Percentiles rank a stretch among this genome's conserved stretches.
Conservation (phyloP, 2,329 filamentous ascomycete genomes). For the Mycocentrospora acerina region DNA sequence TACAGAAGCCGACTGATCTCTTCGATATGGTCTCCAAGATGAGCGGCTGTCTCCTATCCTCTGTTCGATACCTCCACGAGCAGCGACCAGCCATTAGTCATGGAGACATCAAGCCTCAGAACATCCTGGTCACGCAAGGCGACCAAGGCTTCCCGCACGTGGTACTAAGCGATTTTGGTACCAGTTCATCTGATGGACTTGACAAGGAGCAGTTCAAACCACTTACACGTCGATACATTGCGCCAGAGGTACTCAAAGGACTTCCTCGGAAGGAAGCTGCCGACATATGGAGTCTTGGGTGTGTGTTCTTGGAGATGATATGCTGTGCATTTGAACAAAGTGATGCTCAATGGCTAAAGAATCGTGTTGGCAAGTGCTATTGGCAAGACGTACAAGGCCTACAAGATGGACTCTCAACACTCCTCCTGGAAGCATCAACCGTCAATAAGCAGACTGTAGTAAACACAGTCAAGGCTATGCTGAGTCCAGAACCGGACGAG, state of each 20-base stretch:
- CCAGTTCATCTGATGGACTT: constrained; percentile 32
- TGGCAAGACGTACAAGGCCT: constrained; percentile 37
- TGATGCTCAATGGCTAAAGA: constrained; percentile 26
- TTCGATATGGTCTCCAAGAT: constrained; percentile 32
- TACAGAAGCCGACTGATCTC: constrained; percentile 25
- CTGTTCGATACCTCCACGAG: constrained; percentile 40
- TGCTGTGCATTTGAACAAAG: constrained; percentile 24
- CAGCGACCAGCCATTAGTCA: constrained; percentile 40
- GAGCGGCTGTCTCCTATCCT: constrained; percentile 40
- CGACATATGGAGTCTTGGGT: constrained; percentile 95
- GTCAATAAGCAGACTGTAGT: constrained; percentile 26
- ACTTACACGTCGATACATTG: constrained; percentile 38
- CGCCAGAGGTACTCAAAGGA: constrained; percentile 37
- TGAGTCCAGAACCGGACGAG: constrained; percentile 27
- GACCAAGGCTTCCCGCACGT: constrained; percentile 35
- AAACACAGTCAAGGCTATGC: constrained; percentile 34
- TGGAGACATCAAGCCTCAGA: constrained; percentile 43
- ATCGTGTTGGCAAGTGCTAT: constrained; percentile 36
- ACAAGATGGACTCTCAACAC: constrained; percentile 26
- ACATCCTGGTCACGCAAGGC: constrained; percentile 38
- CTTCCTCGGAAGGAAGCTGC: constrained; percentile 32
- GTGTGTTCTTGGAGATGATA: constrained; percentile 95
- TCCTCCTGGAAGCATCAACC: constrained; percentile 21
- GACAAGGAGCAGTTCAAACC: constrained; percentile 20
- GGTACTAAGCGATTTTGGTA: constrained; percentile 41